Evolutionary conservation across 1,284 basidiomycete genomes (phyloP).

Genomic region (Bondarzewia mesenterica): DNA sequence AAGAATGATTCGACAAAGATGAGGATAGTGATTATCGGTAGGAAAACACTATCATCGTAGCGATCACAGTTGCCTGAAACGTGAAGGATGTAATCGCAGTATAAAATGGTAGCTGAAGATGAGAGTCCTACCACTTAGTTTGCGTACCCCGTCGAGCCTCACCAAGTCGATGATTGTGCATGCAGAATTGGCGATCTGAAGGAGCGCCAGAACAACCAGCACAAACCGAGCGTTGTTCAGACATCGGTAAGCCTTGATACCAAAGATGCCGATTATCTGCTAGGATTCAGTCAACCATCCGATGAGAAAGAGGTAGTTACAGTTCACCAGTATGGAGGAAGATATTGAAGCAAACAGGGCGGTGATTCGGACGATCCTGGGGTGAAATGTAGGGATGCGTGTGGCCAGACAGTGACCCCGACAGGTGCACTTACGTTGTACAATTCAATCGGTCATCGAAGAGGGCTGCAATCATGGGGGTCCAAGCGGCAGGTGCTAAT

Average conservation of each 20-base stretch:
- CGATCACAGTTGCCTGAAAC: neutral
- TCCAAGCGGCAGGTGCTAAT: slow-evolving; percentile 37
- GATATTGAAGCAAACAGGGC: slow-evolving; percentile 10
- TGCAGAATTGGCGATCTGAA: slow-evolving; percentile 34
- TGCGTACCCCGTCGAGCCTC: neutral
- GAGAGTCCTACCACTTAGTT: neutral
- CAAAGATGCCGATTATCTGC: slow-evolving; percentile 58
- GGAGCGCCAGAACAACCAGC: slow-evolving; percentile 29
- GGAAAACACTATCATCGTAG: neutral
- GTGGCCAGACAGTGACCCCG: neutral
- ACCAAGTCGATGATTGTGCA: slow-evolving; percentile 37
- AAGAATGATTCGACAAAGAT: slow-evolving; percentile 49
- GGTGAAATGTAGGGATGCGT: neutral
- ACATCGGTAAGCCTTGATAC: slow-evolving; percentile 60
- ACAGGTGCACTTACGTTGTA: slow-evolving; percentile 22
- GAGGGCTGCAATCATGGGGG: slow-evolving; percentile 37
- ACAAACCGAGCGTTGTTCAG: slow-evolving; percentile 49
- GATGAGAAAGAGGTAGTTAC: too few relatives aligned
- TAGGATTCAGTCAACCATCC: neutral
- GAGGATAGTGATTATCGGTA: slow-evolving; percentile 21
- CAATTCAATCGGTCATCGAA: slow-evolving; percentile 33
- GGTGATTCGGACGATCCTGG: slow-evolving; percentile 6
- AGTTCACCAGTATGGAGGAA: slow-evolving; percentile 32
- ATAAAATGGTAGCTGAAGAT: neutral
- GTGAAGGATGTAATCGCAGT: neutral